These are phyloP conservation scores for Sporothrix inflata DNA, from an alignment of 2,329 filamentous ascomycete species.

Conservation along the genomic window DNA sequence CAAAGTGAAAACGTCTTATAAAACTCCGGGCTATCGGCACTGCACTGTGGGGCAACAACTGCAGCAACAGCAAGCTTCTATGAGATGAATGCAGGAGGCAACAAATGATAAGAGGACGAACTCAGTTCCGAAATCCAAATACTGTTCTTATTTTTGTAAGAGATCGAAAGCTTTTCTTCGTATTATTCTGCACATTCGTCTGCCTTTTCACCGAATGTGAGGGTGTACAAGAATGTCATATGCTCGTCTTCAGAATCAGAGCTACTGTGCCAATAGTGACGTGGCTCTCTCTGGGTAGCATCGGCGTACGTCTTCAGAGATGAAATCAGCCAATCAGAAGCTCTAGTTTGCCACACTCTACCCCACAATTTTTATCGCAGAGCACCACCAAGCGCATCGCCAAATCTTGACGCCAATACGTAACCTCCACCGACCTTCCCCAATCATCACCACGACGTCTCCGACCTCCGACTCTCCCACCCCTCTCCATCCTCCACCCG, in stretches of 20 bases:
- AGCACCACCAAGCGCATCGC: neutral
- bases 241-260: neutral
- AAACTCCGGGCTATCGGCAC: neutral
- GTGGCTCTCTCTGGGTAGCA: neutral
- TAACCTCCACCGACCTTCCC: neutral
- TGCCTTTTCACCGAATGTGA: neutral
- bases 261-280: neutral
- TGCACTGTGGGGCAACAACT: neutral
- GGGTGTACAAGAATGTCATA: neutral
- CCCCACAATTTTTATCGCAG: neutral
- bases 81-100: neutral
- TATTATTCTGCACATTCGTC: neutral
- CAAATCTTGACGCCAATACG: neutral
- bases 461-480: neutral
- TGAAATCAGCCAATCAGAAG: neutral
- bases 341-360: neutral
- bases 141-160: neutral
- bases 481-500: neutral
- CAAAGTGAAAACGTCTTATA: neutral
- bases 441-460: neutral
- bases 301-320: neutral
- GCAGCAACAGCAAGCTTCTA: neutral
- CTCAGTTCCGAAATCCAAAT: too few relatives aligned
- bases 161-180: too few relatives aligned
- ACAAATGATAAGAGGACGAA: neutral